A percentile compares a stretch with the other conserved stretches of the same genome.
Conservation (phyloP, 495 filamentous ascomycete genomes). For the Aspergillus saccharolyticus region DNA sequence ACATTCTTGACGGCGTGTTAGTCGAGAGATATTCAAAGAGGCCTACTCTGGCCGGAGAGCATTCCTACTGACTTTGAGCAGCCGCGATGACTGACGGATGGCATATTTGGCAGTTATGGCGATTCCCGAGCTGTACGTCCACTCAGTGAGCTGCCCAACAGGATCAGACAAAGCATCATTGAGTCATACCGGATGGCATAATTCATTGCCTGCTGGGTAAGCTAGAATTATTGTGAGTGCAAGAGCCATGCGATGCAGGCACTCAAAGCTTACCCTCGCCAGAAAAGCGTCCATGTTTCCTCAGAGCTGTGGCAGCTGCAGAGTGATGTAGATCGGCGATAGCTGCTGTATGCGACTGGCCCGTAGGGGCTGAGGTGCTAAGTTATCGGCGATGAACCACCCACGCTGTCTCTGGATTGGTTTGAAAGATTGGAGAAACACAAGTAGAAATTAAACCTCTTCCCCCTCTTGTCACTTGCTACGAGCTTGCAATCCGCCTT, state of each 20-base stretch:
- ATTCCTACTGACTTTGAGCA: constrained; percentile 60
- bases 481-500: background rate
- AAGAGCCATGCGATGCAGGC: background rate
- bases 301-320: background rate
- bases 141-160: constrained; percentile 9
- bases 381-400: constrained; percentile 39
- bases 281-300: constrained; percentile 74
- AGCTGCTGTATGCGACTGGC: constrained; percentile 5
- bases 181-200: constrained; percentile 68
- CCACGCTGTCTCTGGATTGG: constrained; percentile 11
- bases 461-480: background rate
- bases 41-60: background rate
- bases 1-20: constrained; percentile 49
- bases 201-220: constrained; percentile 83
- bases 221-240: constrained; percentile 31
- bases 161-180: background rate
- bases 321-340: background rate
- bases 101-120: constrained; percentile 83
- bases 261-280: constrained; percentile 51
- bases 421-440: background rate
- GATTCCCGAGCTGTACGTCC: constrained; percentile 65
- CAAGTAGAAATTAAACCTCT: background rate
- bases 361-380: constrained; percentile 9
- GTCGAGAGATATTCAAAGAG: background rate
- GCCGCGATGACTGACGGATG: constrained; percentile 69